phyloP scores from a whole-genome alignment of 106 monocot species.

The Acorus calamus region DNA sequence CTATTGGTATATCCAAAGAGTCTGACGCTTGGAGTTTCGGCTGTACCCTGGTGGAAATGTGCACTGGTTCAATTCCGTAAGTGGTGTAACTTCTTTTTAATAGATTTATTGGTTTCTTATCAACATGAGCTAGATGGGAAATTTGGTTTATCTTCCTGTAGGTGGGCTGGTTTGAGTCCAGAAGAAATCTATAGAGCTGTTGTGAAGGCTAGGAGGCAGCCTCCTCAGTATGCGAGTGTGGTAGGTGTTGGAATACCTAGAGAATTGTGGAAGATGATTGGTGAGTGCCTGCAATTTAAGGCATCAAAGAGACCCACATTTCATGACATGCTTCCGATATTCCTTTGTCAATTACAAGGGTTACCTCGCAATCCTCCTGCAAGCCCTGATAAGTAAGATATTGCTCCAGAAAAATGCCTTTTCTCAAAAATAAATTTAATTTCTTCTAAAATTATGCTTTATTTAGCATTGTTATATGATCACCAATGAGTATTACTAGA shows the following conservation, averaged over 20 bases:
- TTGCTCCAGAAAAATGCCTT: too few relatives aligned
- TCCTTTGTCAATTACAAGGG: constrained; percentile 85
- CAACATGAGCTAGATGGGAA: constrained; percentile 8
- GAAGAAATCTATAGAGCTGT: constrained; percentile 88
- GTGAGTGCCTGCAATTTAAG: constrained; percentile 85
- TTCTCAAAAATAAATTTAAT: too few relatives aligned
- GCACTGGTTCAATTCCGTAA: constrained; percentile 97
- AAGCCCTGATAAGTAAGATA: constrained; percentile 86
- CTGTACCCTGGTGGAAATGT: constrained; percentile 96
- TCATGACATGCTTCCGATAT: constrained; percentile 85
- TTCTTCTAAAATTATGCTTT: neutral
- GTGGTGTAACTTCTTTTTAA: constrained; percentile 18
- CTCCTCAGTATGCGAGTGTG: constrained; percentile 93
- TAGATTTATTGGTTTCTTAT: constrained; percentile 4
- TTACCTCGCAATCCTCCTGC: constrained; percentile 89
- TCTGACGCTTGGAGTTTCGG: constrained; percentile 99
- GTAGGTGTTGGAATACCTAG: constrained; percentile 94
- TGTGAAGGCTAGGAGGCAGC: constrained; percentile 59
- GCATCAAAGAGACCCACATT: constrained; percentile 85
- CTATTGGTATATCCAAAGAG: constrained; percentile 70
- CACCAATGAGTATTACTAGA: too few relatives aligned
- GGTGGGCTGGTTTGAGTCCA: constrained; percentile 82
- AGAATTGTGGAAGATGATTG: constrained; percentile 99
- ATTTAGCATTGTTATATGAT: neutral
- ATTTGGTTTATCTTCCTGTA: constrained; percentile 21